Conservation (phyloP, 1,284 basidiomycete species). For the Mycosarcoma maydis region DNA sequence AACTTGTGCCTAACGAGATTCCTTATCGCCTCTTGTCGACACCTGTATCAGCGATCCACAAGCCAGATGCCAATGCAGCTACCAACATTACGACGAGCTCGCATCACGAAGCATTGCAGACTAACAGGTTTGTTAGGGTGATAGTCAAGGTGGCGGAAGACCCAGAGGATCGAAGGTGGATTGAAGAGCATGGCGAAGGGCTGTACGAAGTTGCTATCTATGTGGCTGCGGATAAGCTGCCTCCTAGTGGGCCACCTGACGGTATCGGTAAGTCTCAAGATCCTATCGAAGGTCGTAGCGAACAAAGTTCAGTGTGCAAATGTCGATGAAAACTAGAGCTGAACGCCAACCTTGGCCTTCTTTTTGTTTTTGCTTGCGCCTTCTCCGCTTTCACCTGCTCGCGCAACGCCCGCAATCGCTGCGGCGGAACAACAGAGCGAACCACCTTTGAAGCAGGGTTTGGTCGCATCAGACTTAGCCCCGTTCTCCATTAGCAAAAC, state of each 20-base stretch:
- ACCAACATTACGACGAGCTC: conserved; percentile 5
- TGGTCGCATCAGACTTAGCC: conserved; percentile 28
- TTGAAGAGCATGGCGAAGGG: conserved; percentile 43
- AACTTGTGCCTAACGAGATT: conserved; percentile 30
- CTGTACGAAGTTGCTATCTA: conserved; percentile 49
- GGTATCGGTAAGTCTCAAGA: conserved; percentile 32
- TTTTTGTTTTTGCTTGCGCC: not conserved
- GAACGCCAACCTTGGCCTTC: not conserved
- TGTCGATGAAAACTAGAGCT: not conserved
- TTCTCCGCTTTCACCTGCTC: not conserved
- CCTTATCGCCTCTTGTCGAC: conserved; percentile 17
- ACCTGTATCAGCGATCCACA: conserved; percentile 2
- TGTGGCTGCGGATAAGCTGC: conserved; percentile 40
- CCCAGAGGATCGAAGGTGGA: conserved; percentile 36
- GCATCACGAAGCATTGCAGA: conserved; percentile 6
- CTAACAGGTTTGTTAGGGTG: conserved; percentile 13
- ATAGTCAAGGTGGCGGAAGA: conserved; percentile 43
- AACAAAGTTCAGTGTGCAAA: no score
- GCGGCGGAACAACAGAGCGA: conserved; percentile 9
- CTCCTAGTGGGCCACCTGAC: conserved; percentile 37
- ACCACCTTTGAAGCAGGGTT: conserved; percentile 30
- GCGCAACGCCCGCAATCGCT: not conserved
- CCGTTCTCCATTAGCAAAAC: conserved; percentile 25
- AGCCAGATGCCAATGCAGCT: conserved; percentile 12
- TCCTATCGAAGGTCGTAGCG: no score